These are phyloP conservation scores for Corylus heterophylla DNA, from an alignment of 306 rosid species.

Conservation along the genomic window DNA sequence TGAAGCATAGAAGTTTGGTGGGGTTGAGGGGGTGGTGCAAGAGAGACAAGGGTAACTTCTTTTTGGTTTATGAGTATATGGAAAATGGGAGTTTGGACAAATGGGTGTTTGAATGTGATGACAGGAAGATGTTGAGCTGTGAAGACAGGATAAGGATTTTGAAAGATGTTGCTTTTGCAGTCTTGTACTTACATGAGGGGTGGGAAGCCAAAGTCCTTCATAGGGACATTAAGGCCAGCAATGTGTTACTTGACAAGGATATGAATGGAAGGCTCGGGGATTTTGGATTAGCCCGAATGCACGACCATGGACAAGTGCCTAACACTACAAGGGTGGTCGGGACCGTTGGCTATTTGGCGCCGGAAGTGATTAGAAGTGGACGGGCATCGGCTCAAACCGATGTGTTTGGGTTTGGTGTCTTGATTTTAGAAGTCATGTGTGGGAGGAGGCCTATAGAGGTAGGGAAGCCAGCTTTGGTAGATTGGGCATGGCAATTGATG, in stretches of 20 bases:
- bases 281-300: slow-evolving; percentile 80
- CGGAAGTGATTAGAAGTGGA: slow-evolving; percentile 65
- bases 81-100: slow-evolving; percentile 85
- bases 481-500: slow-evolving; percentile 61
- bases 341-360: slow-evolving; percentile 81
- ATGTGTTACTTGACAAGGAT: slow-evolving; percentile 76
- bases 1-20: slow-evolving; percentile 75
- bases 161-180: slow-evolving; percentile 71
- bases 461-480: slow-evolving; percentile 60
- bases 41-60: slow-evolving; percentile 58
- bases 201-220: slow-evolving; percentile 80
- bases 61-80: slow-evolving; percentile 77
- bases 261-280: slow-evolving; percentile 85
- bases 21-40: slow-evolving; percentile 89
- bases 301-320: slow-evolving; percentile 55
- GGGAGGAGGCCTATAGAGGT: slow-evolving; percentile 86
- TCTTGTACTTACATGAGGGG: slow-evolving; percentile 83
- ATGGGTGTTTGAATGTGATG: slow-evolving; percentile 56
- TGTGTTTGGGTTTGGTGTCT: slow-evolving; percentile 71
- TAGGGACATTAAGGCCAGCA: slow-evolving; percentile 90
- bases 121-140: slow-evolving; percentile 41
- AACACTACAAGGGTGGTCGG: slow-evolving; percentile 74
- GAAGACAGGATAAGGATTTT: slow-evolving; percentile 61
- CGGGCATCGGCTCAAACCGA: slow-evolving; percentile 72
- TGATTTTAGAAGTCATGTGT: slow-evolving; percentile 78